phyloP scores from a whole-genome alignment of 2,329 filamentous ascomycete species.

The Corinectria fuckeliana region DNA sequence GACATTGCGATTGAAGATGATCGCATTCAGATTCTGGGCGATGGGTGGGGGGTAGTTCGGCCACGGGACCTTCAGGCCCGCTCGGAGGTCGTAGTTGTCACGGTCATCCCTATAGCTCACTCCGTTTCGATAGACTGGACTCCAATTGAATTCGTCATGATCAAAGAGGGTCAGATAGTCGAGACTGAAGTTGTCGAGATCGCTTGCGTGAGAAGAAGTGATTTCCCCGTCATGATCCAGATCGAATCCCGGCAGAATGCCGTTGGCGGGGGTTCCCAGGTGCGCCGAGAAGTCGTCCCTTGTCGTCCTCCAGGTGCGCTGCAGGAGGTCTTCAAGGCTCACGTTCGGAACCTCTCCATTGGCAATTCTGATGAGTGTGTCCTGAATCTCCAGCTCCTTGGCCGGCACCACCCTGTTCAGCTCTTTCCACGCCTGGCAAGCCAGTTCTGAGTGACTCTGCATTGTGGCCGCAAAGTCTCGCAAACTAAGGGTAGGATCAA shows the following conservation, averaged over 20 bases:
- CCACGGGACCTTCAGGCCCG: background rate
- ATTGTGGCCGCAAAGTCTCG: background rate
- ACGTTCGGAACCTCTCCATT: background rate
- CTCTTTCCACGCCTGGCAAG: no score
- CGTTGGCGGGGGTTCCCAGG: background rate
- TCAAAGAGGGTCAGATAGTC: conserved; percentile 21
- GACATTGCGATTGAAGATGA: conserved; percentile 21
- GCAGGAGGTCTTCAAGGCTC: conserved; percentile 11
- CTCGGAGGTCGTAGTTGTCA: no score
- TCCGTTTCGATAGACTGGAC: conserved; percentile 27
- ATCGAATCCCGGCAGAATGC: conserved; percentile 19
- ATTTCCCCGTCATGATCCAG: conserved; percentile 23
- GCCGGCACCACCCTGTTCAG: conserved; percentile 16
- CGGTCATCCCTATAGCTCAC: conserved; percentile 24
- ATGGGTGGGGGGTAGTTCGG: background rate
- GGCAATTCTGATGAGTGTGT: conserved; percentile 14
- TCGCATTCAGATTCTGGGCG: background rate
- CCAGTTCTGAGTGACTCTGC: no score
- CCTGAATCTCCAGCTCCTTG: conserved; percentile 21
- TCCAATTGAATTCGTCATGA: background rate
- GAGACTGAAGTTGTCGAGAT: conserved; percentile 28
- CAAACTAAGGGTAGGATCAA: background rate
- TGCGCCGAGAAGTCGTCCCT: conserved; percentile 18
- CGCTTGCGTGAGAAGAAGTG: conserved; percentile 14
- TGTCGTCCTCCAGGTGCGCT: conserved; percentile 15